These are phyloP conservation scores for Mortierella claussenii DNA, from an alignment of 192 early-diverging fungal genomes.

Conservation along the genomic window DNA sequence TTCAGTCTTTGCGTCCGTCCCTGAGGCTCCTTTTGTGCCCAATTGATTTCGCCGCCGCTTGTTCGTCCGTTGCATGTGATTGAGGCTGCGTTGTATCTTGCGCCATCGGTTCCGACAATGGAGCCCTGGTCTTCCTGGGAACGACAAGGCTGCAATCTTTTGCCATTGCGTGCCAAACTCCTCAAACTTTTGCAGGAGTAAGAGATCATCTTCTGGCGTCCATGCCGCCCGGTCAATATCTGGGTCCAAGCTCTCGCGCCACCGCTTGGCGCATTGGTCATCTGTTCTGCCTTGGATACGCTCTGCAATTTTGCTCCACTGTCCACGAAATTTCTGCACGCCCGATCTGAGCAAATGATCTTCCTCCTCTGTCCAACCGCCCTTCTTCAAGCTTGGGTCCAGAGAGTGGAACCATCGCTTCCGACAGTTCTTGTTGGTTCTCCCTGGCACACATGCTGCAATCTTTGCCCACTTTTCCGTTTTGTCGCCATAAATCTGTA, in stretches of 20 bases:
- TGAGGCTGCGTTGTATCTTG: slow-evolving; percentile 71
- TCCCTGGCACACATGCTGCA: slow-evolving; percentile 77
- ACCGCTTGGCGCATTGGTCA: slow-evolving; percentile 92
- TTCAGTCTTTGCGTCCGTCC: not conserved
- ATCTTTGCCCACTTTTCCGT: slow-evolving; percentile 85
- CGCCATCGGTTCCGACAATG: slow-evolving; percentile 87
- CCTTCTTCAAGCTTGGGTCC: slow-evolving; percentile 78
- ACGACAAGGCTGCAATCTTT: slow-evolving; percentile 78
- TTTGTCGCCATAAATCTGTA: slow-evolving; percentile 76
- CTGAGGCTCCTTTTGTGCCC: not conserved
- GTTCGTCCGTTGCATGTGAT: slow-evolving; percentile 37
- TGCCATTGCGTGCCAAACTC: slow-evolving; percentile 84
- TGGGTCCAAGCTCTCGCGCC: slow-evolving; percentile 89
- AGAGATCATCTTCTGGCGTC: slow-evolving; percentile 72
- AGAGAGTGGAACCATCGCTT: slow-evolving; percentile 87
- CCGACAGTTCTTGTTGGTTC: slow-evolving; percentile 84
- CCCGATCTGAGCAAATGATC: slow-evolving; percentile 77
- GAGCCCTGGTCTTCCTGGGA: slow-evolving; percentile 78
- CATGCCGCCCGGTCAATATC: slow-evolving; percentile 78
- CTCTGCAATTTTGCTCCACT: slow-evolving; percentile 88
- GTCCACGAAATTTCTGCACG: slow-evolving; percentile 71
- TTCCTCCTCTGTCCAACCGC: slow-evolving; percentile 85
- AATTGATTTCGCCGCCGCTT: slow-evolving; percentile 49
- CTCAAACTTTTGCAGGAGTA: slow-evolving; percentile 68
- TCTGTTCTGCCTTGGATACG: slow-evolving; percentile 83